A percentile compares a stretch with the other conserved stretches of the same genome.
phyloP scores from a whole-genome alignment of 805 yeast species.

The Torulaspora franciscae region DNA sequence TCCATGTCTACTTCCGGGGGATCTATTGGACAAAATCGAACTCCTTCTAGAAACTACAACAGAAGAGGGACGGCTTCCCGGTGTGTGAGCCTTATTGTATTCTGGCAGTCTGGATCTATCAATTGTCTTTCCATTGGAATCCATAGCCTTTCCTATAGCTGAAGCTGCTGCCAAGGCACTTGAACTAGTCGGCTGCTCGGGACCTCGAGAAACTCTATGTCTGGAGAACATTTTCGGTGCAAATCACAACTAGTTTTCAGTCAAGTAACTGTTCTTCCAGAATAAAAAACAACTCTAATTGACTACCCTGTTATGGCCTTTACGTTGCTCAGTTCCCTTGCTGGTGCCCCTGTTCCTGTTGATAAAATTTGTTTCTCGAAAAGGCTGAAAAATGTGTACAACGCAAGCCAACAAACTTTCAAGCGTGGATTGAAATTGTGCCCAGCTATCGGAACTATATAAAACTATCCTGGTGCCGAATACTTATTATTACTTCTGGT shows the following conservation, averaged over 20 bases:
- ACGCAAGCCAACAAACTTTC: background rate
- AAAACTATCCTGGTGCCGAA: background rate
- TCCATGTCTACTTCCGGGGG: constrained; percentile 7
- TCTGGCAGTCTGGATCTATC: constrained; percentile 26
- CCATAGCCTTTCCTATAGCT: constrained; percentile 48
- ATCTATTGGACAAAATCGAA: constrained; percentile 11
- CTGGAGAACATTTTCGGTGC: constrained; percentile 12
- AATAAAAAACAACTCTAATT: background rate
- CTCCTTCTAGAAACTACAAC: constrained; percentile 13
- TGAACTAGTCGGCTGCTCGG: constrained; percentile 34
- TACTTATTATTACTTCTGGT: background rate
- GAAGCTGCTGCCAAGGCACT: constrained; percentile 63
- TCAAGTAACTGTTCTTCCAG: background rate
- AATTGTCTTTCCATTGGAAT: constrained; percentile 28
- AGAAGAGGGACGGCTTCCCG: constrained; percentile 15
- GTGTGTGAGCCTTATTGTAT: constrained; percentile 17
- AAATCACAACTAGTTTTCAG: background rate
- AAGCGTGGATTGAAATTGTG: background rate
- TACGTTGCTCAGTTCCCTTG: background rate
- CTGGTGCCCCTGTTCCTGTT: background rate
- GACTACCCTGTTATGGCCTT: background rate
- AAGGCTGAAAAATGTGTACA: background rate
- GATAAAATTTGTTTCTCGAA: constrained; percentile 7
- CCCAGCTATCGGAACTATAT: constrained; percentile 1
- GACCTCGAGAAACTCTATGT: constrained; percentile 15